Base-by-base conservation (phyloP, 768 basidiomycete genomes). In the Podaxis rugospora region DNA sequence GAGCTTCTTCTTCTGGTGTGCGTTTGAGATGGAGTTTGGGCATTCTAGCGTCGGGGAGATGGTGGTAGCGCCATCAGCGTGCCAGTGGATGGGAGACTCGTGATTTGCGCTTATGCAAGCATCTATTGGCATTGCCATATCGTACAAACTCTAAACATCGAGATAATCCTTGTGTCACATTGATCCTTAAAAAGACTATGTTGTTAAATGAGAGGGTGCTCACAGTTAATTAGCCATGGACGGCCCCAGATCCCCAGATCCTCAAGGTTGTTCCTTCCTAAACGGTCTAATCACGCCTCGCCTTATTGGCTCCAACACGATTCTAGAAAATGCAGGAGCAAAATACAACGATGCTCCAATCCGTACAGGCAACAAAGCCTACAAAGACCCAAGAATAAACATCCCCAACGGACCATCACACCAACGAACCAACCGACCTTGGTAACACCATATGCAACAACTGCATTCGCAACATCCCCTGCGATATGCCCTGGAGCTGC, bases 391-490 rank as follows among this genome's bases (percentile, higher is more conserved):
- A 49, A 23, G 18, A 16, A 49, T 23, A 49, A 21, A 14, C 25
- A 10, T 13, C 25, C 4, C 10, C 4, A 49, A 37, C 13, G 25
- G 1, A n/a, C 11, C 23, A 42, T 28, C 57, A 6, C 62, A 51
- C 6, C 16, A 35, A 27, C 16, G 10, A n/a, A 14, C 39, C 13
- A 59, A 55, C 68, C 57, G 66, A 89, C 93, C 82, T 94, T 94
- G 53, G 88, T 89, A 16, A 83, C 76, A 1, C 83, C 86, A 69
- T 95, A 96, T 2, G 93, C 93, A 51, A 92, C 76, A 7, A 93
- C 82, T 2, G 86, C 91, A 69, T 94, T 93, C 3, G 91, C 88
- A 5, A 93, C 83, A 67, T 93, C 90, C 14, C 88, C 87, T 9
- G 87, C 89, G 37, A 92, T 71, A 59, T 74, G 74, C 11, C 74